Percentiles rank a stretch among this genome's conserved stretches.
Conservation (phyloP, 225 moss, liverwort and hornwort genomes). For the Polytrichum commune region DNA sequence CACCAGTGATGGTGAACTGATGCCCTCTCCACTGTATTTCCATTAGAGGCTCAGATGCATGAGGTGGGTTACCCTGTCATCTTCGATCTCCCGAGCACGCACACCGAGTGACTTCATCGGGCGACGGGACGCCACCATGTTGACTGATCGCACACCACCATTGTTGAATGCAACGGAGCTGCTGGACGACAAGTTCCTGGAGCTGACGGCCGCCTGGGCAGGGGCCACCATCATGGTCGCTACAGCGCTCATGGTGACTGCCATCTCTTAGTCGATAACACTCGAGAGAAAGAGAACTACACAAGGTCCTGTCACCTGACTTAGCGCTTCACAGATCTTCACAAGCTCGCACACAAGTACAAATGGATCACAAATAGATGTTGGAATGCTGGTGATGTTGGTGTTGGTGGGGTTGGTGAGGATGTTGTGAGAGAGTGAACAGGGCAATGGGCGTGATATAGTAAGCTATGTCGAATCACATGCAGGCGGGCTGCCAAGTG, state of each 20-base stretch:
- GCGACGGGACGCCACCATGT: constrained; percentile 30
- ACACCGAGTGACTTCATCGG: constrained; percentile 15
- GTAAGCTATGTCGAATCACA: background rate
- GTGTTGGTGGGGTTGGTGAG: background rate
- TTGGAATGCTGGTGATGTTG: background rate
- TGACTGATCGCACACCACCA: constrained; percentile 19
- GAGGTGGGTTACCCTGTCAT: constrained; percentile 10
- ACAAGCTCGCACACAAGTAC: background rate
- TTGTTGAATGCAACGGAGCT: constrained; percentile 41
- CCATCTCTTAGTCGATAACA: constrained; percentile 20
- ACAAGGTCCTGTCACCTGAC: background rate
- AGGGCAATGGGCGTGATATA: background rate
- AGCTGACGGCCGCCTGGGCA: constrained; percentile 16
- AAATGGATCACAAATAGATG: no score
- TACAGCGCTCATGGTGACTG: constrained; percentile 38
- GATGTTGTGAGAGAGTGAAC: background rate
- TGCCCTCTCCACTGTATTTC: no score
- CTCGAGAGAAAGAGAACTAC: background rate
- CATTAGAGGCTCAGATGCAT: no score
- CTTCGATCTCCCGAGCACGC: constrained; percentile 14
- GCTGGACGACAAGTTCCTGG: constrained; percentile 21
- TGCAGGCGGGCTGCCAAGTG: background rate
- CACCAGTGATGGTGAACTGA: no score
- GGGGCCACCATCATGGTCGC: constrained; percentile 28
- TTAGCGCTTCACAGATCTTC: background rate